Base-by-base conservation (phyloP, 1,284 basidiomycete genomes). In the Porodaedalea pini region DNA sequence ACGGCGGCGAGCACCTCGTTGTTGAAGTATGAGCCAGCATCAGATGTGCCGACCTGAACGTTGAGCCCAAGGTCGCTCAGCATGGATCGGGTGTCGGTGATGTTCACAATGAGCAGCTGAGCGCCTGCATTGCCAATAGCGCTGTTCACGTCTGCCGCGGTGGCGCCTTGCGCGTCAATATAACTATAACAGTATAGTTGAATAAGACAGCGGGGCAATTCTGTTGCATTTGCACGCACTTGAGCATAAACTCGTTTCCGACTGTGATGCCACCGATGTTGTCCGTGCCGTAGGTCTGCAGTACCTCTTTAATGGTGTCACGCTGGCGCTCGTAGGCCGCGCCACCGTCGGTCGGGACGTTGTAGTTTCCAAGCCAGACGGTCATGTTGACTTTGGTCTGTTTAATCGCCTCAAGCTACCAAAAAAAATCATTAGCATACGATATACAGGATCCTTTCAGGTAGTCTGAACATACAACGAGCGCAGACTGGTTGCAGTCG, bases 1-100 rank as follows among this genome's bases (percentile, higher is more conserved):
- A 90, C 78, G 1, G 79, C 79, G 19, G 70, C 66, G 1, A 92
- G 78, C 19, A 98, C 82, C 57, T 79, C 64, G 0, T 70, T 82
- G 64, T 90, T 94, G 76, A 96, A 90, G 73, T 84, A 89, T 57
- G 82, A 83, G 25, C 95, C 95, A 7, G 95, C 96, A 66, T 99
- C 95, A 5, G 91, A 83, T 11, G 86, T 97, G 17, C 96, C 96
- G 31, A 98, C 81, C 0, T 85, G 83, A 51, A 94, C 74, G 11
- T 67, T 73, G 65, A 82, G 80, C 52, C 66, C 63, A 32, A 92
- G 67, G 10, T 68, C 73, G 7, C 71, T 60, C 57, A 94, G 65
- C 75, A 81, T 80, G 23, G 68, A 68, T 17, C 78, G 73, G 10
- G 84, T 82, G 69, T 91, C 86, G 1, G 78, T 68, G 61, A 96